These are phyloP conservation scores for Luffa acutangula DNA, from an alignment of 306 rosid genomes.

Conservation along the genomic window DNA sequence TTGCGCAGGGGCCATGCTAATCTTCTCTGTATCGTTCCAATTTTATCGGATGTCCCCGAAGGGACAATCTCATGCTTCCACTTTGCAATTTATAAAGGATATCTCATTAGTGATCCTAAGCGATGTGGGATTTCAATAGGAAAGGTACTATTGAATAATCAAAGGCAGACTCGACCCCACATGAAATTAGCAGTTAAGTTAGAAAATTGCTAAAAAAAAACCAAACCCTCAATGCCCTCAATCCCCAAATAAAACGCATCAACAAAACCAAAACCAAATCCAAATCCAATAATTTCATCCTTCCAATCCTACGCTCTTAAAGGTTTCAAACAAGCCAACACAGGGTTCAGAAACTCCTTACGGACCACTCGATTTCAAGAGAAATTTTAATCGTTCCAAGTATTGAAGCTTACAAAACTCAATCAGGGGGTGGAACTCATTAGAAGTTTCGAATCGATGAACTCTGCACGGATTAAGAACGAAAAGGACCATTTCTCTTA, in stretches of 20 bases:
- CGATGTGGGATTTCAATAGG: neutral
- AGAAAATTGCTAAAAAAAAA: no score
- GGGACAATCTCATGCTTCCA: neutral
- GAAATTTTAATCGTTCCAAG: no score
- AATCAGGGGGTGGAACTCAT: no score
- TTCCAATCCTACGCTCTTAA: neutral
- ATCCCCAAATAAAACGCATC: neutral
- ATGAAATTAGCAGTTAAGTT: neutral
- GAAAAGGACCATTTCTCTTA: neutral
- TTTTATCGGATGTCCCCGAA: conserved; percentile 6
- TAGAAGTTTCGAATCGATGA: no score
- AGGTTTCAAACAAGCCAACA: neutral
- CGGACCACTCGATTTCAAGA: no score
- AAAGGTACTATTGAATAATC: neutral
- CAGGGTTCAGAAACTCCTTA: neutral
- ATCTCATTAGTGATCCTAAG: neutral
- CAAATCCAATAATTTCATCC: neutral
- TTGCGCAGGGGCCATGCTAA: conserved; percentile 5
- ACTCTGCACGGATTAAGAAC: neutral
- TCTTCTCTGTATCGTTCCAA: conserved; percentile 4
- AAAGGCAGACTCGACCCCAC: neutral
- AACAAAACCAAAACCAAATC: neutral
- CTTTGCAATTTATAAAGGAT: neutral
- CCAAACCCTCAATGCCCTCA: neutral
- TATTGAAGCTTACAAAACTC: no score